Evolutionary conservation across 2,329 filamentous ascomycete genomes (phyloP), one percentile per base, ranked within the genome.

Genomic region (Fusarium subglutinans): DNA sequence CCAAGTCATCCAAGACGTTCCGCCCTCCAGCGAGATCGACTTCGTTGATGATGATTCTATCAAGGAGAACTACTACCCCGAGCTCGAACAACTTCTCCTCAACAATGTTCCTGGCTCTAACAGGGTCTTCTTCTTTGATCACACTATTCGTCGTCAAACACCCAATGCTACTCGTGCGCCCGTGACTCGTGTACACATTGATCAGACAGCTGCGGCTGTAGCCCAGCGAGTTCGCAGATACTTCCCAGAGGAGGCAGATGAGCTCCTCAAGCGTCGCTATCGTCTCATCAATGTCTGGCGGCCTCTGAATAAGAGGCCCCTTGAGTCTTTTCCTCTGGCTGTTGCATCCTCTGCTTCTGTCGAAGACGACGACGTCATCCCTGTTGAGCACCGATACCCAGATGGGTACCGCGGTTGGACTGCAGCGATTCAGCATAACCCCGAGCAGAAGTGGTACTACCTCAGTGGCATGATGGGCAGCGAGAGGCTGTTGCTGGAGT

Each of bases 261-360:
- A 82, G 63, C 84, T 96, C 0, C 87, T 96, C 3, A 80, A 86
- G 66, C 90, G 88, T 6, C 90, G 94, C 5, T 95, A 94, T 82
- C 89, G 94, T 69, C 94, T 98, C 78, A 90, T 98, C 81, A 98
- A 97, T 76, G 92, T 98, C 54, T 98, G 95, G 95, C 88, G 93
- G 0, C 91, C 91, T 22, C 83, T 90, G 14, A 89, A 87, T 81
- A 81, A 82, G 75, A 84, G 85, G 41, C 89, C 91, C 6, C 87
- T 93, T 12, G 89, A 90, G 65, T 88, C 92, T 50, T 89, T 87
- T 75, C 93, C 93, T 3, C 85, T 95, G 3, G 91, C 90, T 0
- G 90, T 94, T 40, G 89, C 92, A 2, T 91, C 92, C 55, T 91
- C 90, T 79, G 84, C 88, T 4, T 88, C 87, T 1, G 88, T 93